phyloP scores from a whole-genome alignment of 2,329 filamentous ascomycete genomes.

The Ceratocystis variospora region DNA sequence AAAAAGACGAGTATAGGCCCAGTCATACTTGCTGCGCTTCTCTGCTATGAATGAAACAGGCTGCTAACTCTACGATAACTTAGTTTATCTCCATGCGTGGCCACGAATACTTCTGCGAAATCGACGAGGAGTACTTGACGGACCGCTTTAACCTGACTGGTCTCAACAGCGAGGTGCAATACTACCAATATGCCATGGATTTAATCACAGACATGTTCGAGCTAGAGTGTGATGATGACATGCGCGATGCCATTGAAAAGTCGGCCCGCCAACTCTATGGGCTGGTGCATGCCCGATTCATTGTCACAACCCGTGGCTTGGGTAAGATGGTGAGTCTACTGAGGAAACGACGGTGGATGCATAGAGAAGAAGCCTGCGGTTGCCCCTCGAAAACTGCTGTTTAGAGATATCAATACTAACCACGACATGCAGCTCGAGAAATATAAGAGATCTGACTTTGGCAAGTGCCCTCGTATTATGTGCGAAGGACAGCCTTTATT shows the following conservation, averaged over 20 bases:
- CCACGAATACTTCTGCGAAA: constrained; percentile 99
- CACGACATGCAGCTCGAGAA: constrained; percentile 66
- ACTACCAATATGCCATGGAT: constrained; percentile 97
- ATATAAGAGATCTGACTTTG: constrained; percentile 96
- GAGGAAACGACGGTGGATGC: background rate
- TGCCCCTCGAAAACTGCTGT: background rate
- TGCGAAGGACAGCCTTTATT: constrained; percentile 87
- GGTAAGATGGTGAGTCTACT: constrained; percentile 70
- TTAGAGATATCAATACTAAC: background rate
- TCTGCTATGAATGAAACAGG: background rate
- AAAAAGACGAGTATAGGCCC: too few species aligned
- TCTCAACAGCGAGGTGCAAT: constrained; percentile 91
- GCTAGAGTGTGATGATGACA: constrained; percentile 95
- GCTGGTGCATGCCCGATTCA: constrained; percentile 88
- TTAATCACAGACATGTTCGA: constrained; percentile 97
- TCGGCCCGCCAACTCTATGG: constrained; percentile 91
- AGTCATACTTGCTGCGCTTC: background rate
- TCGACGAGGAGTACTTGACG: constrained; percentile 96
- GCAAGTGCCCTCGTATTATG: constrained; percentile 92
- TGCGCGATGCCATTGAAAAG: constrained; percentile 96
- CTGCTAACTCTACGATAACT: constrained; percentile 11
- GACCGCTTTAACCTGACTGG: constrained; percentile 97
- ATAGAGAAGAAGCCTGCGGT: background rate
- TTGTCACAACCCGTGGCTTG: constrained; percentile 85
- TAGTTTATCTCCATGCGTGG: constrained; percentile 96